phyloP scores from a whole-genome alignment of 257 asterid species.

The Solanum commersonii region DNA sequence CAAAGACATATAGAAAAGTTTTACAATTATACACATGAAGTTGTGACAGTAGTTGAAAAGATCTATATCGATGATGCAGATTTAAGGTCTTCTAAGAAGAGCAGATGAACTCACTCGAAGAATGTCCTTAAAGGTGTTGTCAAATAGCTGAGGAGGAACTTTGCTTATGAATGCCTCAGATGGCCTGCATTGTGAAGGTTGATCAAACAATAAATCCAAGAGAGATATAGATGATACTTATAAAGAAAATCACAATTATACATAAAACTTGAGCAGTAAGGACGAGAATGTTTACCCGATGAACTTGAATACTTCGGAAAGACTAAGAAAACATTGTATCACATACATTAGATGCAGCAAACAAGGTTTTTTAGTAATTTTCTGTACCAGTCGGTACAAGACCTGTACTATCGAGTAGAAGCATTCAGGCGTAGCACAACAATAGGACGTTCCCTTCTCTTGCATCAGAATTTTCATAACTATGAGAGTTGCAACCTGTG shows the following conservation, averaged over 20 bases:
- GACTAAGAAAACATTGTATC: background rate
- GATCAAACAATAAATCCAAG: background rate
- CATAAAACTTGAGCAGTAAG: background rate
- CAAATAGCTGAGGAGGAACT: background rate
- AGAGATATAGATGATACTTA: background rate
- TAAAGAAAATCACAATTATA: background rate
- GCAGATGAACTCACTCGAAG: background rate
- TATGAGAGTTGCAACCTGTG: conserved; percentile 3
- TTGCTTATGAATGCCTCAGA: background rate
- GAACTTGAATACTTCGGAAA: background rate
- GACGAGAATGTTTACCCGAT: background rate
- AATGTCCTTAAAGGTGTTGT: background rate
- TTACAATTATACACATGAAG: background rate
- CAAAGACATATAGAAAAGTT: background rate
- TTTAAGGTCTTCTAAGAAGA: background rate
- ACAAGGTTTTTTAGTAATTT: background rate
- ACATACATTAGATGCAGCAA: background rate
- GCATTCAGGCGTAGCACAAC: background rate
- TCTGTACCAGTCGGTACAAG: background rate
- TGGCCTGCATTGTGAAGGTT: background rate
- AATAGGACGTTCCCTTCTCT: conserved; percentile 2
- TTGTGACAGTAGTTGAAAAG: background rate
- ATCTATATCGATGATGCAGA: too few relatives aligned
- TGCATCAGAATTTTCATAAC: background rate
- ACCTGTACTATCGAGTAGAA: background rate